Percentiles rank a stretch among this genome's conserved stretches.
These are phyloP conservation scores for Mrakia hoshinonis DNA, from an alignment of 768 basidiomycete species.

Conservation along the genomic window DNA sequence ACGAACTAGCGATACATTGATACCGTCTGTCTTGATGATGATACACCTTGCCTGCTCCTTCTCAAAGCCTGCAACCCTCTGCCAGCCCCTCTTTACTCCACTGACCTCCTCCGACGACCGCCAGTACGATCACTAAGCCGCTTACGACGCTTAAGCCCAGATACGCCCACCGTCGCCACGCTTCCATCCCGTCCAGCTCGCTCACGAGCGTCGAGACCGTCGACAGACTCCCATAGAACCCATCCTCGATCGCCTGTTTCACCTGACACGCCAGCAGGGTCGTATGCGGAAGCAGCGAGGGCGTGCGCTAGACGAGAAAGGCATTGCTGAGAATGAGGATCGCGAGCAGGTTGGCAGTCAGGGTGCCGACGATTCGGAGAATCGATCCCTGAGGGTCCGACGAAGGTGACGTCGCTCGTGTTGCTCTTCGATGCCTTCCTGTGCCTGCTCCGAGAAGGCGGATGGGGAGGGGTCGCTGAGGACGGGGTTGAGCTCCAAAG, in stretches of 20 bases:
- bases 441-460: no score
- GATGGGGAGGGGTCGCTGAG: conserved; percentile 23
- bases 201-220: conserved; percentile 89
- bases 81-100: conserved; percentile 38
- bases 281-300: conserved; percentile 31
- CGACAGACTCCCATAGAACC: conserved; percentile 89
- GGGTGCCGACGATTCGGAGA: conserved; percentile 36
- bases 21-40: no score
- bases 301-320: conserved; percentile 56
- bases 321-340: conserved; percentile 73
- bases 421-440: no score
- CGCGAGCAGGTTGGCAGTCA: conserved; percentile 48
- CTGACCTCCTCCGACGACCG: conserved; percentile 63
- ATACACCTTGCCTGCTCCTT: no score
- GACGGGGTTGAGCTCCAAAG: conserved; percentile 64
- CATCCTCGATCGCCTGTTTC: conserved; percentile 74
- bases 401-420: neutral
- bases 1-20: no score
- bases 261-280: conserved; percentile 53
- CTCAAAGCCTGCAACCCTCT: neutral
- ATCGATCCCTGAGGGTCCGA: neutral
- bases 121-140: conserved; percentile 61
- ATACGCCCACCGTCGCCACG: conserved; percentile 60
- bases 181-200: conserved; percentile 54
- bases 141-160: conserved; percentile 56